Base-by-base conservation (phyloP, 1,284 basidiomycete genomes). In the Leccinum pachyderme region DNA sequence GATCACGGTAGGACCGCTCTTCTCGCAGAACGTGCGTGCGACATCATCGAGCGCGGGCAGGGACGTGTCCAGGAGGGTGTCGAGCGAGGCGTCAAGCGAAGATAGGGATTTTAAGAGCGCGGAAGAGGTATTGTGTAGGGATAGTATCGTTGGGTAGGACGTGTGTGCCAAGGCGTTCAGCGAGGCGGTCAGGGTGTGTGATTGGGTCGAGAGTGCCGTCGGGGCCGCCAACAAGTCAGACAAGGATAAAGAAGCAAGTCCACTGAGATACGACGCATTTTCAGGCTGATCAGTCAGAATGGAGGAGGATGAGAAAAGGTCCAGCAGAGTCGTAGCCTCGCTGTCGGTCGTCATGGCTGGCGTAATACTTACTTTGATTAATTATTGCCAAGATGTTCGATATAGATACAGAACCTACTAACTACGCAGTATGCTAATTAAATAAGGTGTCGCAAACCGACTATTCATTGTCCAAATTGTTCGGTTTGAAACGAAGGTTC, bases 71-170 rank as follows among this genome's bases (percentile, higher is more conserved):
- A 94, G 74, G 12, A 95, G 77, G 22, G 79, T 72, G 52, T 82
- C 78, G 48, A 95, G 81, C 3, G 89, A 89, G 12, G 77, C 70
- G 5, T 87, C 84, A 47, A 93, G 77, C 31, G 79, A 81, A 4
- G 75, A 77, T 63, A 90, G 81, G 39, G 87, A 84, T 7, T 75
- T 73, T 1, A 82, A 77, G 49, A 96, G 82, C 0, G 89, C 85
- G 28, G 81, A 81, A 1, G 82, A 92, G 43, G 80, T 88, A 60
- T 75, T 76, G 71, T 94, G 92, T 9, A 95, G 81, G 9, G 89
- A 86, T 57, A 95, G 81, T 66, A 96, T 94, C 0, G 92, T 93
- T 25, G 88, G 83, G 70, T 95, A 94, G 31, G 93, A 93, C 5
- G 91, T 86, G 60, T 91, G 89, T 58, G 93, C 95, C 22, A 96